These are phyloP conservation scores for Gossypium trilobum DNA, from an alignment of 441 rosid genomes.

Conservation along the genomic window DNA sequence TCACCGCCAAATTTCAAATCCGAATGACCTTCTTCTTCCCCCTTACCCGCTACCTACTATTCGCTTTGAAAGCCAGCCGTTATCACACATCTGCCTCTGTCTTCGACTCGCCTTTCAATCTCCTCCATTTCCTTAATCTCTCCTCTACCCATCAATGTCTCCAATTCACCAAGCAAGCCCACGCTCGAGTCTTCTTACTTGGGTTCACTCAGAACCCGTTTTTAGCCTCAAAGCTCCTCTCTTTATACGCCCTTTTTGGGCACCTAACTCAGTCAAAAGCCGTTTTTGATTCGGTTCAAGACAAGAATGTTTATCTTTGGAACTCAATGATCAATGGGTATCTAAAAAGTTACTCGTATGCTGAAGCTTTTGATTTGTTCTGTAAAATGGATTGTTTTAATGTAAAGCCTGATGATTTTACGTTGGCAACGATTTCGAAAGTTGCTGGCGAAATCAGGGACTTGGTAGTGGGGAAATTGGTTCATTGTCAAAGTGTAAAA, in stretches of 20 bases:
- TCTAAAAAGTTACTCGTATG: constrained; percentile 30
- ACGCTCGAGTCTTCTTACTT: constrained; percentile 29
- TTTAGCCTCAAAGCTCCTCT: constrained; percentile 46
- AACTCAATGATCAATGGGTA: constrained; percentile 52
- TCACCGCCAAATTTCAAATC: constrained; percentile 12
- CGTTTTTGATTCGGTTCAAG: constrained; percentile 32
- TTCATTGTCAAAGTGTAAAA: constrained; percentile 40
- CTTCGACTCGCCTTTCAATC: constrained; percentile 12
- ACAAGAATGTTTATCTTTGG: constrained; percentile 34
- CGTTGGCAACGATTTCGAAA: constrained; percentile 41
- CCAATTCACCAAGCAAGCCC: constrained; percentile 36
- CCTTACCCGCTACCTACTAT: not conserved
- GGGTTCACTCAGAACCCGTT: constrained; percentile 33
- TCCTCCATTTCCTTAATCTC: constrained; percentile 35
- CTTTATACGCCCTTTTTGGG: constrained; percentile 37
- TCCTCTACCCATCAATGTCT: constrained; percentile 27
- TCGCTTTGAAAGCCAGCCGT: constrained; percentile 10
- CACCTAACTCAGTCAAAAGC: constrained; percentile 24
- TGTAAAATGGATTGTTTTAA: constrained; percentile 24
- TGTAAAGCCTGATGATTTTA: constrained; percentile 40
- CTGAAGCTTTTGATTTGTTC: constrained; percentile 37
- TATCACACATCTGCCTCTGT: constrained; percentile 19
- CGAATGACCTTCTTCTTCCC: constrained; percentile 12
- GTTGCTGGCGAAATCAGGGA: constrained; percentile 32
- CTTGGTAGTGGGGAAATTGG: constrained; percentile 29